Percentiles rank a stretch among this genome's conserved stretches.
These are phyloP conservation scores for Conticribra weissflogii DNA, from an alignment of 108 stramenopile species.

Conservation along the genomic window DNA sequence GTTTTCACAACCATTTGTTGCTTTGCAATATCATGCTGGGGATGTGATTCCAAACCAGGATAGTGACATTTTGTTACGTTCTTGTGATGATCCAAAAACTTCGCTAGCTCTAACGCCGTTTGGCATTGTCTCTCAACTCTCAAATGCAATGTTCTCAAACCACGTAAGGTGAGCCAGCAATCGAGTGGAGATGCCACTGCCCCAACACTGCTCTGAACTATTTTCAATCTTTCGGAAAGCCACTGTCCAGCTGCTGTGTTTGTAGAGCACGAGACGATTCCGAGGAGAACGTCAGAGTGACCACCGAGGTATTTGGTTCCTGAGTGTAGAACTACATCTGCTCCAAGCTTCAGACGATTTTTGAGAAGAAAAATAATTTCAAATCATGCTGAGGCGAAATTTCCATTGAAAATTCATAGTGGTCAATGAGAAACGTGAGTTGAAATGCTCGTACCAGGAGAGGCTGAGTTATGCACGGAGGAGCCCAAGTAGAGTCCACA, in stretches of 20 bases:
- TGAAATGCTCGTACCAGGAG: constrained; percentile 48
- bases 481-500: constrained; percentile 88
- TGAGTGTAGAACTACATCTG: constrained; percentile 81
- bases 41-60: constrained; percentile 89
- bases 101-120: constrained; percentile 64
- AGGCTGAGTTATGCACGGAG: constrained; percentile 79
- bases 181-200: constrained; percentile 86
- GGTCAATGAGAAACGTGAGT: not conserved
- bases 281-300: constrained; percentile 87
- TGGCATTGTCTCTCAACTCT: constrained; percentile 73
- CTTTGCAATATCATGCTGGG: constrained; percentile 81
- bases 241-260: constrained; percentile 51
- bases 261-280: constrained; percentile 73
- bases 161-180: constrained; percentile 88
- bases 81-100: constrained; percentile 53
- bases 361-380: not conserved
- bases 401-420: not conserved
- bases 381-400: not conserved
- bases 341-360: constrained; percentile 66
- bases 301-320: constrained; percentile 92
- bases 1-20: constrained; percentile 58
- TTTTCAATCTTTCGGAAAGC: constrained; percentile 42
- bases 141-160: constrained; percentile 80
- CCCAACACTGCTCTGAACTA: constrained; percentile 61
- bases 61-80: constrained; percentile 77